Conservation (phyloP, 371 early-diverging fungal species). For the Apophysomyces elegans region DNA sequence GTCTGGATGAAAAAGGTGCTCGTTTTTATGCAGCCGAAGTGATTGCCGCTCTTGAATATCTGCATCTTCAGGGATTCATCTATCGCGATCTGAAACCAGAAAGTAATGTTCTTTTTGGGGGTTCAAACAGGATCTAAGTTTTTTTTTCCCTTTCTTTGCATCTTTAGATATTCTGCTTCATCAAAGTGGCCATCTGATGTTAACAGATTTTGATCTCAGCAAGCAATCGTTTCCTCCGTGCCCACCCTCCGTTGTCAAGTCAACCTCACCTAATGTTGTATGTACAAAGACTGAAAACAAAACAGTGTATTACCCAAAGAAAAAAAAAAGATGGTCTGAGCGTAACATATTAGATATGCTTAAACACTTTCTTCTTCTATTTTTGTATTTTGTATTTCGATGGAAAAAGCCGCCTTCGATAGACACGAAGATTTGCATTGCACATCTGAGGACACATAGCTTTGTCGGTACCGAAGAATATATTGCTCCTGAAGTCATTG, state of each 20-base stretch:
- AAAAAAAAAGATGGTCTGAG: background rate
- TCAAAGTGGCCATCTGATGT: slow-evolving; percentile 93
- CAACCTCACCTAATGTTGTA: slow-evolving; percentile 55
- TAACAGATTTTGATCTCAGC: slow-evolving; percentile 92
- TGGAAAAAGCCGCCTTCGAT: slow-evolving; percentile 60
- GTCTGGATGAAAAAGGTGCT: slow-evolving; percentile 81
- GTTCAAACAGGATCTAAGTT: slow-evolving; percentile 24
- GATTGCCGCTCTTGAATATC: slow-evolving; percentile 85
- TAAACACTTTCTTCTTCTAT: background rate
- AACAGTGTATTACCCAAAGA: background rate
- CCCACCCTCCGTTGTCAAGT: slow-evolving; percentile 78
- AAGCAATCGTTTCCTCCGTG: slow-evolving; percentile 78
- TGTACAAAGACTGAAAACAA: slow-evolving; percentile 19
- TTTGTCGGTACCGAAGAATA: slow-evolving; percentile 99
- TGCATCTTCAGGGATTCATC: slow-evolving; percentile 93
- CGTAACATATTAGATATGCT: slow-evolving; percentile 4
- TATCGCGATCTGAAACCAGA: slow-evolving; percentile 99
- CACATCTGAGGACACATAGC: slow-evolving; percentile 87
- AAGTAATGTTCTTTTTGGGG: slow-evolving; percentile 55
- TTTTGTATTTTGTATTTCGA: slow-evolving; percentile 11
- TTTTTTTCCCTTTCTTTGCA: background rate
- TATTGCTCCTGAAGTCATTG: slow-evolving; percentile 95
- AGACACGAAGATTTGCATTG: slow-evolving; percentile 83
- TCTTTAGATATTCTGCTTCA: slow-evolving; percentile 86
- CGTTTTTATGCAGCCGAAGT: slow-evolving; percentile 98